Evolutionary conservation across 306 rosid genomes (phyloP).

Genomic region (Lathyrus tuberosus): DNA sequence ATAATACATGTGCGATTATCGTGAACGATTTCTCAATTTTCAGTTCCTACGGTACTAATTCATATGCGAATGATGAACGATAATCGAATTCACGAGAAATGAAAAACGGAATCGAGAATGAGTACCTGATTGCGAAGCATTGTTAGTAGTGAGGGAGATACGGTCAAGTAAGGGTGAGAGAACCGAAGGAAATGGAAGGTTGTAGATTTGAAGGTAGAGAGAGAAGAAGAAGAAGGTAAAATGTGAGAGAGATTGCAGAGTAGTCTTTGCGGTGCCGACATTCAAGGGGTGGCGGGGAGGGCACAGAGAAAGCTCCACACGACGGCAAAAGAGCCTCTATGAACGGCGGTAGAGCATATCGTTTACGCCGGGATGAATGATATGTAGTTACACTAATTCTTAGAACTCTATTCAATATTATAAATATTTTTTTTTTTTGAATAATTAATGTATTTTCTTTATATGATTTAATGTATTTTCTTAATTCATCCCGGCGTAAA

Average conservation of each 20-base stretch:
- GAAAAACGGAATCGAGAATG: not conserved
- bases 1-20: not conserved
- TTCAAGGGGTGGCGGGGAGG: constrained; percentile 41
- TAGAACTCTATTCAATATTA: no score
- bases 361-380: no score
- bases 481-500: no score
- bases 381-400: no score
- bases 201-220: constrained; percentile 46
- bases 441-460: no score
- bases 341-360: no score
- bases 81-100: not conserved
- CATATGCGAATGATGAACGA: not conserved
- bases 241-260: constrained; percentile 42
- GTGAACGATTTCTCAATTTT: not conserved
- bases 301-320: not conserved
- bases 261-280: constrained; percentile 69
- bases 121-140: constrained; percentile 66
- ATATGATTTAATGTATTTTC: no score
- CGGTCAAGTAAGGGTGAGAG: constrained; percentile 39
- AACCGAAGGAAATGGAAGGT: constrained; percentile 47
- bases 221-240: constrained; percentile 30
- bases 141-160: constrained; percentile 37
- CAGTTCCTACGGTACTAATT: no score
- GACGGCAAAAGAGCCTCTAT: no score
- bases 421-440: no score